Conservation (phyloP, 768 basidiomycete genomes). For the Kwoniella shandongensis region DNA sequence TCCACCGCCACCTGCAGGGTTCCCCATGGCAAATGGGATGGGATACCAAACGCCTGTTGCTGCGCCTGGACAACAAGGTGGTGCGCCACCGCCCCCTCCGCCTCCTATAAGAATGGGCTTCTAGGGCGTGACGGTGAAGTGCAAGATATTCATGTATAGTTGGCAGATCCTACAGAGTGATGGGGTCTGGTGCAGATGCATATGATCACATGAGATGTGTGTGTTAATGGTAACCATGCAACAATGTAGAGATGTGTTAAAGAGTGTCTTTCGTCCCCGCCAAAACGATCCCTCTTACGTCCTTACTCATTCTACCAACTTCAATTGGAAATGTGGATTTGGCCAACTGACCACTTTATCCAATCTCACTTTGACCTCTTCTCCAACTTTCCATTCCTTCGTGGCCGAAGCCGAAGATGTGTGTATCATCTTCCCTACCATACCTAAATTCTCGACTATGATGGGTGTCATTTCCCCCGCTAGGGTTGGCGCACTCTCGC, state of each 20-base stretch:
- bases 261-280: too few relatives aligned
- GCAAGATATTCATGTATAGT: too few relatives aligned
- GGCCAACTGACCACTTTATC: constrained; percentile 25
- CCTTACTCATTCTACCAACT: constrained; percentile 5
- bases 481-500: neutral
- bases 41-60: constrained; percentile 8
- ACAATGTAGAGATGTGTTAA: too few relatives aligned
- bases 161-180: too few relatives aligned
- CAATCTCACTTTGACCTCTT: constrained; percentile 30
- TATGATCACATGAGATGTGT: neutral
- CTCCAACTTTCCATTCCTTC: constrained; percentile 18
- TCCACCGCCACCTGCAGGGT: constrained; percentile 41
- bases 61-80: constrained; percentile 10
- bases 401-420: too few relatives aligned
- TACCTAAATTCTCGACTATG: constrained; percentile 18
- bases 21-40: constrained; percentile 31
- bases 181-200: neutral
- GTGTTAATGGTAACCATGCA: too few relatives aligned
- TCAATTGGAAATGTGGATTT: constrained; percentile 12
- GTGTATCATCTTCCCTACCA: constrained; percentile 5
- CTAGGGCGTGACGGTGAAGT: neutral
- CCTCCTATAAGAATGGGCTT: constrained; percentile 47
- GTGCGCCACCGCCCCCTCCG: constrained; percentile 30
- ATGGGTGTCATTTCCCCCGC: constrained; percentile 15
- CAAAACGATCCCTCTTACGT: neutral